phyloP scores from a whole-genome alignment of 208 protist genomes.

The Trypanosoma rangeli region DNA sequence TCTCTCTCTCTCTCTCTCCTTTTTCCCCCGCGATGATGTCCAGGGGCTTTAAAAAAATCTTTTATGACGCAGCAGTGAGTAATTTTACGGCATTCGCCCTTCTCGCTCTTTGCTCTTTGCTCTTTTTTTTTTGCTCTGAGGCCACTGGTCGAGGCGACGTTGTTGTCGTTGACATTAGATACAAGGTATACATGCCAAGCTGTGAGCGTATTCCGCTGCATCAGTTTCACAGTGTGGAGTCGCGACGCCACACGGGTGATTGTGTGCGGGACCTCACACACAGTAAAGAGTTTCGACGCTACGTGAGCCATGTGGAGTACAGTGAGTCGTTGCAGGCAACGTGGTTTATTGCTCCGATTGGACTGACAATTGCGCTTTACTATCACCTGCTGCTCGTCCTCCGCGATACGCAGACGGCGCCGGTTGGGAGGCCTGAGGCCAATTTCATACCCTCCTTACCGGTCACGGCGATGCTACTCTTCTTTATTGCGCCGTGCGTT shows the following conservation, averaged over 20 bases:
- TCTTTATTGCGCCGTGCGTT: slow-evolving; percentile 62
- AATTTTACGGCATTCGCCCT: not conserved
- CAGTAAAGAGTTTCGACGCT: slow-evolving; percentile 53
- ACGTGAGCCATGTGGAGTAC: slow-evolving; percentile 64
- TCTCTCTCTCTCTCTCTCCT: not conserved
- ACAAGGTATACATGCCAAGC: slow-evolving; percentile 17
- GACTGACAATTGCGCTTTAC: slow-evolving; percentile 53
- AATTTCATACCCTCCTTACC: slow-evolving; percentile 18
- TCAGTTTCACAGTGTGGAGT: slow-evolving; percentile 60
- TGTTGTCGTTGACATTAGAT: not conserved
- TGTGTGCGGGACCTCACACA: slow-evolving; percentile 49
- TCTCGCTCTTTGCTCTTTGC: not conserved
- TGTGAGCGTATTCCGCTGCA: slow-evolving; percentile 57
- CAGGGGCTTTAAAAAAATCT: not conserved
- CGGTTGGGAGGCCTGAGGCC: not conserved
- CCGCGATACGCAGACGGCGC: slow-evolving; percentile 21
- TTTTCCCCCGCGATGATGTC: not conserved
- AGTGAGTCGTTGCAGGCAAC: slow-evolving; percentile 57
- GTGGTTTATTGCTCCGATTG: slow-evolving; percentile 71
- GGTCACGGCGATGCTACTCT: slow-evolving; percentile 34
- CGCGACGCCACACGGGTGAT: slow-evolving; percentile 57
- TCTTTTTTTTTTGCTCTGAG: not conserved
- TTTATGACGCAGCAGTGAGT: not conserved
- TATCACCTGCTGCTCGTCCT: slow-evolving; percentile 46
- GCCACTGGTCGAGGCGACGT: not conserved